Percentiles rank a stretch among this genome's conserved stretches.
These are phyloP conservation scores for Debaryomycetaceae sp. DNA, from an alignment of 1,139 yeast genomes.

Conservation along the genomic window DNA sequence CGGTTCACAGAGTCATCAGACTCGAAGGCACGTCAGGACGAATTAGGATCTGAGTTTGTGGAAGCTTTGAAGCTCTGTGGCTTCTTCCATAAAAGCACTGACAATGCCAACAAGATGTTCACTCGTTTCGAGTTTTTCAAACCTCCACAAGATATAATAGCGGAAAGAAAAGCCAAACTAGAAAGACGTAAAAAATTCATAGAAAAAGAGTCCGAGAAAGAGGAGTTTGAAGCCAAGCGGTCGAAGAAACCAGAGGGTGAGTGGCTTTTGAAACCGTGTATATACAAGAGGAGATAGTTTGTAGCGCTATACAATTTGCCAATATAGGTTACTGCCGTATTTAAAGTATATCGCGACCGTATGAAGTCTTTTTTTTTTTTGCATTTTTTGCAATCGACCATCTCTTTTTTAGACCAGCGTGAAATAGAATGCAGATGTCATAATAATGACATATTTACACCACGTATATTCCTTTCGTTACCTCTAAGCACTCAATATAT, in stretches of 20 bases:
- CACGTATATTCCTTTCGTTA: too few species aligned
- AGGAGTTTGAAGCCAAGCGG: slow-evolving; percentile 55
- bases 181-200: slow-evolving; percentile 68
- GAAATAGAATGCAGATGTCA: too few species aligned
- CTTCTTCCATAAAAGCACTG: slow-evolving; percentile 84
- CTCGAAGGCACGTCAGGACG: slow-evolving; percentile 26
- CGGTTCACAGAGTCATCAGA: slow-evolving; percentile 61
- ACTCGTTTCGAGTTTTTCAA: slow-evolving; percentile 91
- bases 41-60: slow-evolving; percentile 70
- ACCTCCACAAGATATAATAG: slow-evolving; percentile 69
- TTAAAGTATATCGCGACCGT: too few species aligned
- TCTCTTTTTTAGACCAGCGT: too few species aligned
- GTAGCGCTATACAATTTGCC: too few species aligned
- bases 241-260: slow-evolving; percentile 68
- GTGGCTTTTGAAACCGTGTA: slow-evolving; percentile 93
- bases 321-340: too few species aligned
- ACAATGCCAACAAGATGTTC: slow-evolving; percentile 88
- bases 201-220: slow-evolving; percentile 63
- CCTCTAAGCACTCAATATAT: too few species aligned
- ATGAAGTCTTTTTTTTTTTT: too few species aligned
- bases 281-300: slow-evolving; percentile 79
- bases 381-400: too few species aligned
- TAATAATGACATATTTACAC: too few species aligned
- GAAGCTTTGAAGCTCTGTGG: slow-evolving; percentile 74
- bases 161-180: slow-evolving; percentile 61